Percentiles rank a stretch among this genome's conserved stretches.
Evolutionary conservation across 371 early-diverging fungal species (phyloP).

Genomic region (Mortierella sp.): DNA sequence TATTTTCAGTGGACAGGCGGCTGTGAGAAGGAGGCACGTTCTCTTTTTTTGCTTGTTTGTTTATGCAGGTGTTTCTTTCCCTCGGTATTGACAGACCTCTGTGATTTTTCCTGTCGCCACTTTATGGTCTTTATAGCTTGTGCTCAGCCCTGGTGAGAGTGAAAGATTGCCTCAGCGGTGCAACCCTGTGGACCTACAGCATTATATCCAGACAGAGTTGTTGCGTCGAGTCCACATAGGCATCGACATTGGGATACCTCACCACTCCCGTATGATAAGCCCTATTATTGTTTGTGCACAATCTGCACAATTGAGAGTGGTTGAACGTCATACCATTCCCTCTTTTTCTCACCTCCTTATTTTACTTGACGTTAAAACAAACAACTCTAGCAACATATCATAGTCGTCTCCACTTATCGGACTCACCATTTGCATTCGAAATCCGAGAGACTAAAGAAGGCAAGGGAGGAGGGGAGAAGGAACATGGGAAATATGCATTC

Average conservation of each 20-base stretch:
- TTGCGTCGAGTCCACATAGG: conserved; percentile 40
- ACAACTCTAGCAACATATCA: conserved; percentile 13
- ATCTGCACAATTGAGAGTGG: too few species aligned
- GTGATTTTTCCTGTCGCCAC: not conserved
- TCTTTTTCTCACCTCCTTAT: not conserved
- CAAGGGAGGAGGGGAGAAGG: conserved; percentile 5
- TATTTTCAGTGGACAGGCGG: not conserved
- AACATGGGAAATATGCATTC: conserved; percentile 32
- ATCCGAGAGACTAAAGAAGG: conserved; percentile 19
- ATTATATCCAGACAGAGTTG: conserved; percentile 39
- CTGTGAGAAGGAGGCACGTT: not conserved
- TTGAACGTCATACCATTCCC: not conserved
- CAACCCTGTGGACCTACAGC: conserved; percentile 31
- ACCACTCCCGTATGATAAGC: conserved; percentile 12
- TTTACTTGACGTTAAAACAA: not conserved
- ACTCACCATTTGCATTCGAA: conserved; percentile 37
- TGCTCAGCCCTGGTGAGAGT: conserved; percentile 13
- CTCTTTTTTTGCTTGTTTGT: not conserved
- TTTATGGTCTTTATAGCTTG: conserved; percentile 1
- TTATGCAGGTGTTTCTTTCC: not conserved
- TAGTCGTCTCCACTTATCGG: conserved; percentile 22
- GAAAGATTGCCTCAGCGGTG: conserved; percentile 22
- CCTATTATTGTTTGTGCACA: not conserved
- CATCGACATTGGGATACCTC: conserved; percentile 34
- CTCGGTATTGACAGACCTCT: not conserved